Evolutionary conservation across 2,329 filamentous ascomycete species (phyloP).

Genomic region (Diaporthe vexans): DNA sequence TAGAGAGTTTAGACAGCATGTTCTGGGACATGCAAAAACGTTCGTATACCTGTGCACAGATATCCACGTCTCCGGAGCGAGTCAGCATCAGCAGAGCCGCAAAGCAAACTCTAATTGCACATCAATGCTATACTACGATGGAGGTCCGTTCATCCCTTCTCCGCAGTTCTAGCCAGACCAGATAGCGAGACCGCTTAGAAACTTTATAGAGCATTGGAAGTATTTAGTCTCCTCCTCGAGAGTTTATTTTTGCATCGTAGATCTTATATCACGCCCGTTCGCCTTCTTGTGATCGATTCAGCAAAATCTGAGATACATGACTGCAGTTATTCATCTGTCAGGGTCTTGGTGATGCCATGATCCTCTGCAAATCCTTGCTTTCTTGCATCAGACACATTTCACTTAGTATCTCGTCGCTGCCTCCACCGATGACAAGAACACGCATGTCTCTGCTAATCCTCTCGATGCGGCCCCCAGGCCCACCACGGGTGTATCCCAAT

Average conservation of each 20-base stretch:
- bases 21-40: background rate
- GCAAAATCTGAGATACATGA: background rate
- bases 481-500: slow-evolving; percentile 58
- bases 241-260: too few species aligned
- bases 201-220: too few species aligned
- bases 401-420: slow-evolving; percentile 62
- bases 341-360: background rate
- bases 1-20: background rate
- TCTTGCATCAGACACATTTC: slow-evolving; percentile 46
- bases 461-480: slow-evolving; percentile 48
- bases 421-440: slow-evolving; percentile 61
- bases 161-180: too few species aligned
- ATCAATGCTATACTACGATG: background rate
- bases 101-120: background rate
- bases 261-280: too few species aligned
- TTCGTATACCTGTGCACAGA: background rate
- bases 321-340: background rate
- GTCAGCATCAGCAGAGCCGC: too few species aligned
- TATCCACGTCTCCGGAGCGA: background rate
- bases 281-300: too few species aligned
- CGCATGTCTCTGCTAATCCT: slow-evolving; percentile 61
- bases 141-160: background rate
- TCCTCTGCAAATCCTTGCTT: slow-evolving; percentile 13
- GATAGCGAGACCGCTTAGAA: too few species aligned
- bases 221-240: too few species aligned